Conservation (phyloP, 2,329 filamentous ascomycete species). For the Beauveria sp. region DNA sequence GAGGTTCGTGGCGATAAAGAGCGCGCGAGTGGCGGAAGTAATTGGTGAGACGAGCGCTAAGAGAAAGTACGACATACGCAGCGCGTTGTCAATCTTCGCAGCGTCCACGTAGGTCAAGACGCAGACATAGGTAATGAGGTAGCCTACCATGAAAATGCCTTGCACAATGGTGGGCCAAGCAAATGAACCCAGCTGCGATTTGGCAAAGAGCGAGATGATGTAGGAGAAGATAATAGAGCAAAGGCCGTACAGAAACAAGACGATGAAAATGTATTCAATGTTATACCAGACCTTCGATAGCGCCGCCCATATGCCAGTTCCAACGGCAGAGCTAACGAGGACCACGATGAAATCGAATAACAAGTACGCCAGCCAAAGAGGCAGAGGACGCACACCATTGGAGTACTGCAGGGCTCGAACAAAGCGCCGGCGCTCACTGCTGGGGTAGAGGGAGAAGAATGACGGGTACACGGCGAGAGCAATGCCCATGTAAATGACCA, state of each 20-base stretch:
- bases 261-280: constrained; percentile 71
- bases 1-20: constrained; percentile 74
- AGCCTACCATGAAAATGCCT: constrained; percentile 62
- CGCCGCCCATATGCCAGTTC: constrained; percentile 61
- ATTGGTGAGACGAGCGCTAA: constrained; percentile 69
- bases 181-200: constrained; percentile 75
- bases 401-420: constrained; percentile 85
- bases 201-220: constrained; percentile 70
- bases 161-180: constrained; percentile 75
- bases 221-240: constrained; percentile 72
- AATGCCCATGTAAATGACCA: constrained; percentile 75
- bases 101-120: constrained; percentile 69
- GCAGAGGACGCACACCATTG: constrained; percentile 75
- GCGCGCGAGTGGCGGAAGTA: constrained; percentile 62
- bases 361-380: constrained; percentile 79
- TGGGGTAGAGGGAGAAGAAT: constrained; percentile 84
- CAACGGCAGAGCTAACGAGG: constrained; percentile 54
- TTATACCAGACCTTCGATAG: constrained; percentile 65
- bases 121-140: constrained; percentile 63
- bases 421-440: constrained; percentile 69
- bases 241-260: constrained; percentile 75
- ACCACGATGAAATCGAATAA: constrained; percentile 74
- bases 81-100: constrained; percentile 56
- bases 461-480: constrained; percentile 72
- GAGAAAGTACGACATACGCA: constrained; percentile 67